Percentiles rank a stretch among this genome's conserved stretches.
Evolutionary conservation across 768 basidiomycete species (phyloP).

Genomic region (Tricholomella constricta): DNA sequence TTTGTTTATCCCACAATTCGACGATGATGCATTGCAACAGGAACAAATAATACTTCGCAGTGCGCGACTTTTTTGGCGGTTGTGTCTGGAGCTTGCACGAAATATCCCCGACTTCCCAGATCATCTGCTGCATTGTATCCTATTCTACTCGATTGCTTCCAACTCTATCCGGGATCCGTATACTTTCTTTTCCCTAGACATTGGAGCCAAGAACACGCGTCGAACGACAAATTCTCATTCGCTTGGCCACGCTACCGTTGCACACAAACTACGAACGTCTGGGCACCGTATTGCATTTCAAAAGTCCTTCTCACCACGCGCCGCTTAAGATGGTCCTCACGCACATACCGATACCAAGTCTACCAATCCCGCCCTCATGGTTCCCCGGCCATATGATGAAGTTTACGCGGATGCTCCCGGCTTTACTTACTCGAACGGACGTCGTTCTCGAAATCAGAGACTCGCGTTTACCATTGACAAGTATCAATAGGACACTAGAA

Average conservation of each 20-base stretch:
- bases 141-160: background rate
- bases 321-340: conserved; percentile 31
- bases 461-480: conserved; percentile 89
- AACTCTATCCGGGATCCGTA: background rate
- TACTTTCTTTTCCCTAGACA: background rate
- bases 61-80: too few species aligned
- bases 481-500: conserved; percentile 90
- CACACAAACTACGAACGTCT: background rate
- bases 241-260: background rate
- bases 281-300: background rate
- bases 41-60: conserved; percentile 8
- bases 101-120: too few species aligned
- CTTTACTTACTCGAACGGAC: conserved; percentile 77
- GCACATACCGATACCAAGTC: conserved; percentile 40
- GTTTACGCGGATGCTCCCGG: conserved; percentile 76
- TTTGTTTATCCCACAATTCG: background rate
- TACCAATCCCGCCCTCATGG: conserved; percentile 86
- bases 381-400: conserved; percentile 95
- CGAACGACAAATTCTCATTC: background rate
- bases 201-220: background rate
- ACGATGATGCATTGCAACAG: background rate
- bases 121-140: too few species aligned
- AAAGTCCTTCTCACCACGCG: background rate
- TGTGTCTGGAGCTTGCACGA: too few species aligned
- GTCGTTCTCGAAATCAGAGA: conserved; percentile 95